phyloP scores from a whole-genome alignment of 495 filamentous ascomycete genomes.

The Cairneyella variabilis region DNA sequence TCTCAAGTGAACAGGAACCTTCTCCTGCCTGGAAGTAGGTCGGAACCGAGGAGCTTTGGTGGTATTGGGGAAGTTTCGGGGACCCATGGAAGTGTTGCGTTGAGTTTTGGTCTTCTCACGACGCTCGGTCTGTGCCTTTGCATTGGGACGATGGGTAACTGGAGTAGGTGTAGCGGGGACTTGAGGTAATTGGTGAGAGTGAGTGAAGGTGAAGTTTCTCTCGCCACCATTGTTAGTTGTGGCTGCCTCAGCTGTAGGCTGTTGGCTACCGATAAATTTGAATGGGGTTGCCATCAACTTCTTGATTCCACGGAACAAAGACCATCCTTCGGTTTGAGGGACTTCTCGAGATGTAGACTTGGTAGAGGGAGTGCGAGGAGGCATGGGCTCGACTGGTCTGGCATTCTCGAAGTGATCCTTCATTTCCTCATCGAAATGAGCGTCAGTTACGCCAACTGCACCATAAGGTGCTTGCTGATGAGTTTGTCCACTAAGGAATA shows the following conservation, averaged over 20 bases:
- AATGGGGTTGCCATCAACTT: neutral
- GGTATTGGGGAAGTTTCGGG: too few species aligned
- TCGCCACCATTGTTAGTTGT: neutral
- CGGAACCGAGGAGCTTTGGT: too few species aligned
- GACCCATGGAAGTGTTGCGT: too few species aligned
- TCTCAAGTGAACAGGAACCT: too few species aligned
- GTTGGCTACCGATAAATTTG: neutral
- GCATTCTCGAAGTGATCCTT: too few species aligned
- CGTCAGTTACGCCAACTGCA: too few species aligned
- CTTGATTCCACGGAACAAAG: neutral
- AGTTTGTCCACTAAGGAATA: too few species aligned
- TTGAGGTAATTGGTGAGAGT: neutral
- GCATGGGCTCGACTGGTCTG: too few species aligned
- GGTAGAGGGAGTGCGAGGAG: too few species aligned
- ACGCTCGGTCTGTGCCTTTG: constrained; percentile 4
- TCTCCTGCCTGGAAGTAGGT: too few species aligned
- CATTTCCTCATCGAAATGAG: too few species aligned
- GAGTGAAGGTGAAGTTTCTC: constrained; percentile 5
- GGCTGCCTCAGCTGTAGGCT: neutral
- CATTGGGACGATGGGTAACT: neutral
- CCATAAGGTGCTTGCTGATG: too few species aligned
- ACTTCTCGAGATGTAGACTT: neutral
- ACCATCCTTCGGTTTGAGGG: constrained; percentile 1
- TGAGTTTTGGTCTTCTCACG: neutral
- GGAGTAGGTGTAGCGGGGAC: constrained; percentile 1